Base-by-base conservation (phyloP, 1,139 yeast species). In the Pichia sp. region DNA sequence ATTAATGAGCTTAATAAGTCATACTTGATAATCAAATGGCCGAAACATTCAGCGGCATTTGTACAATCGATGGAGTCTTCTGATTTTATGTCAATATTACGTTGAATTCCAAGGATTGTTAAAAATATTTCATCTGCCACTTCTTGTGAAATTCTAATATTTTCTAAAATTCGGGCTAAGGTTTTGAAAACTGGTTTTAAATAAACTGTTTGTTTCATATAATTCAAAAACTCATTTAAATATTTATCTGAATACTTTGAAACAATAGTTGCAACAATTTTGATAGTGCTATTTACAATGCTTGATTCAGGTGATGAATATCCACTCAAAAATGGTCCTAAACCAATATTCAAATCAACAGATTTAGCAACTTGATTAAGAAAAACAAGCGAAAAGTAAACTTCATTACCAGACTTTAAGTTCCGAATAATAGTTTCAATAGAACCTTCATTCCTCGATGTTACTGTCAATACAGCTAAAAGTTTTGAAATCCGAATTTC, bases 231-330 rank as follows among this genome's bases (percentile, higher is more conserved):
- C 4, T 51, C 53, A 1, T 65, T 61, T 24, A 76, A 56, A 48
- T 71, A 67, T 3, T 51, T 52, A 1, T 58, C 55, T 7, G 70
- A 54, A 49, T 74, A 66, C 30, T 64, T 63, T 10, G 72, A 64
- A 7, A 73, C 68, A 28, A 76, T 58, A 12, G 73, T 68, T 1
- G 87, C 84, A 34, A 80, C 61, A 0, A 84, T 69, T 39, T 71
- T 69, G 0, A 84, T 75, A 1, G 81, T 70, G 6, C 76, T 75
- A 23, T 65, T 51, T 44, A 69, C 69, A 9, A 73, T 60, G 6
- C 62, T 60, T 20, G 70, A 76, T 39, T 74, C 73, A 5, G 56
- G 43, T 25, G 53, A 50, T 10, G 53, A 53, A 39, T 69, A 54
- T n/a, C 62, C 57, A 4, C 54, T 48, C 41, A 68, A 58, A 42